Percentiles rank a stretch among this genome's conserved stretches.
Evolutionary conservation across 139 green algal species (phyloP).

Genomic region (Chlorella vulgaris): DNA sequence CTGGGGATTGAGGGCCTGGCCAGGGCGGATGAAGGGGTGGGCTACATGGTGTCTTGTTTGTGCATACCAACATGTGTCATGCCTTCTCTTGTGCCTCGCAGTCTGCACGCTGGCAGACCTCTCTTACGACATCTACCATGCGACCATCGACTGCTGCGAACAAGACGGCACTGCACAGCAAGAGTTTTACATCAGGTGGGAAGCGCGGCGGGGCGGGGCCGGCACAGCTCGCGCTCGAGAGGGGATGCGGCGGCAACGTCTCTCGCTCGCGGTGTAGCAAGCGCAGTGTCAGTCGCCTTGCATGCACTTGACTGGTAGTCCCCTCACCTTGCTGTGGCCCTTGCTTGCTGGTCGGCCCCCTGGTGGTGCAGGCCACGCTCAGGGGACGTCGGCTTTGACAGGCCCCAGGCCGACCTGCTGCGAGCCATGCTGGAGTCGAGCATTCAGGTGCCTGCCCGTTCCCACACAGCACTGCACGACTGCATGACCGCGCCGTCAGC

Average conservation of each 20-base stretch:
- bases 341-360: not conserved
- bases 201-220: not conserved
- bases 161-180: conserved; percentile 57
- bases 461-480: not conserved
- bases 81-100: not conserved
- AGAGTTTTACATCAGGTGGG: conserved; percentile 69
- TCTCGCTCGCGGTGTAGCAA: too few relatives aligned
- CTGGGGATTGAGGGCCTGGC: too few relatives aligned
- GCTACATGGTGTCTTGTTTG: too few relatives aligned
- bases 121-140: conserved; percentile 94
- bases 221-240: too few relatives aligned
- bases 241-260: too few relatives aligned
- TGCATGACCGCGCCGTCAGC: too few relatives aligned
- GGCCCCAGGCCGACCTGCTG: conserved; percentile 65
- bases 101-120: conserved; percentile 91
- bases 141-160: conserved; percentile 78
- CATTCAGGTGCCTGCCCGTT: conserved; percentile 54
- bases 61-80: too few relatives aligned
- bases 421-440: conserved; percentile 74
- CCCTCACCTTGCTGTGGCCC: too few relatives aligned
- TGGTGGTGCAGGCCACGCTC: conserved; percentile 32
- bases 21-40: too few relatives aligned
- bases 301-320: too few relatives aligned
- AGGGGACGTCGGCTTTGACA: conserved; percentile 44
- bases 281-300: too few relatives aligned